Evolutionary conservation across 2,329 filamentous ascomycete species (phyloP).

Genomic region (Aspergillus latus): DNA sequence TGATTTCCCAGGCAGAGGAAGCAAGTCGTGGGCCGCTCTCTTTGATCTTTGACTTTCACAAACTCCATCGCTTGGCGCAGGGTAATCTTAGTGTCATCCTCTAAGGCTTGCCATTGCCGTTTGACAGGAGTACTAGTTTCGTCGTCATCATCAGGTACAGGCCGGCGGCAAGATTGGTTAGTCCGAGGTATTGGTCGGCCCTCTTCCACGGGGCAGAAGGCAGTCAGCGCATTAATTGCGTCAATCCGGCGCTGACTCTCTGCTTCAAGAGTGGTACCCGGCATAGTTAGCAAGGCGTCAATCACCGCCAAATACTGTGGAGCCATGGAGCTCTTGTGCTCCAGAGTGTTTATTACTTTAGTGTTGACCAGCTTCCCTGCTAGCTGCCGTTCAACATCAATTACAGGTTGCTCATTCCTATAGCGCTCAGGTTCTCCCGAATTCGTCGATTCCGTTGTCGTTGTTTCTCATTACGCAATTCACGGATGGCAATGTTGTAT

Average conservation of each 20-base stretch:
- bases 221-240: constrained; percentile 27
- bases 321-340: constrained; percentile 11
- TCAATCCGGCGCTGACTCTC: constrained; percentile 27
- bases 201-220: constrained; percentile 29
- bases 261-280: constrained; percentile 23
- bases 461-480: constrained; percentile 24
- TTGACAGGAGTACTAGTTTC: constrained; percentile 49
- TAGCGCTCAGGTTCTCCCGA: constrained; percentile 28
- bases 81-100: constrained; percentile 16
- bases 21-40: not conserved
- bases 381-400: constrained; percentile 26
- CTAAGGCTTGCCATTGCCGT: constrained; percentile 5
- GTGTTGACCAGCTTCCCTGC: constrained; percentile 26
- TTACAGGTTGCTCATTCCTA: constrained; percentile 29
- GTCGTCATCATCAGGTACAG: constrained; percentile 52
- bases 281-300: constrained; percentile 27
- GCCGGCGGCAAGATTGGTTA: constrained; percentile 14
- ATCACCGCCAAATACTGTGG: not conserved
- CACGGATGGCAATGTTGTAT: constrained; percentile 15
- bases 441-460: constrained; percentile 22
- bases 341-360: constrained; percentile 25
- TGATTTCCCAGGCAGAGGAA: not conserved
- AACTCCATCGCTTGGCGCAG: constrained; percentile 6
- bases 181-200: constrained; percentile 18
- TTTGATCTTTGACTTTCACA: not conserved